A percentile compares a stretch with the other conserved stretches of the same genome.
These are phyloP conservation scores for Cucumis cinereus DNA, from an alignment of 306 rosid species.

Conservation along the genomic window DNA sequence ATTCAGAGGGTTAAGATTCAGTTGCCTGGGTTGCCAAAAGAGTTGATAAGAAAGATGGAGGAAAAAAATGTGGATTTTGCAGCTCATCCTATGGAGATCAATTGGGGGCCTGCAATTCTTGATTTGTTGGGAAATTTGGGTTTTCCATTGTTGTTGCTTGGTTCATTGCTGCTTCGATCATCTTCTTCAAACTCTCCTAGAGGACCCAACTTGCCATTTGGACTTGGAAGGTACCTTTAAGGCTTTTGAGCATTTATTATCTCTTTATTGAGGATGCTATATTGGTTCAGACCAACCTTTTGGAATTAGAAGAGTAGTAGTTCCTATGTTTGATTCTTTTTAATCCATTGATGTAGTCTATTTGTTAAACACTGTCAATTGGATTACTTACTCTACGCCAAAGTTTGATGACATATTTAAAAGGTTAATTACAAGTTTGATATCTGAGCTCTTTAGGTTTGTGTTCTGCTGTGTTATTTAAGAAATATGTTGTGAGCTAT, in stretches of 20 bases:
- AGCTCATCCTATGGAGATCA: constrained; percentile 41
- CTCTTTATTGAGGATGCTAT: not conserved
- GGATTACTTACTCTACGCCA: not conserved
- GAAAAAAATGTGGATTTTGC: constrained; percentile 55
- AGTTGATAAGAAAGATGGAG: constrained; percentile 42
- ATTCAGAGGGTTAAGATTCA: constrained; percentile 61
- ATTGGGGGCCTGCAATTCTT: constrained; percentile 27
- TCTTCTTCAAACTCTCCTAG: constrained; percentile 34
- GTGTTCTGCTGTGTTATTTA: no score
- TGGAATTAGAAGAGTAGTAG: no score
- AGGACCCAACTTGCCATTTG: constrained; percentile 71
- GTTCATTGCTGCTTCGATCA: constrained; percentile 30
- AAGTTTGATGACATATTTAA: not conserved
- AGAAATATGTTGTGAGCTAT: no score
- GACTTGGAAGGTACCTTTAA: constrained; percentile 47
- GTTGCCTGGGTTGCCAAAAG: constrained; percentile 52
- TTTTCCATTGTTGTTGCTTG: constrained; percentile 53
- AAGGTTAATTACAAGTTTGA: no score
- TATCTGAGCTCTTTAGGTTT: no score
- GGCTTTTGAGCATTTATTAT: not conserved
- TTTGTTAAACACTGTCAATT: no score
- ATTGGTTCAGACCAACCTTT: not conserved
- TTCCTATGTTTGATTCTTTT: not conserved
- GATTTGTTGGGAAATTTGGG: constrained; percentile 53
- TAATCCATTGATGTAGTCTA: not conserved